Conservation (phyloP, 192 early-diverging fungal species). For the Piromyces finnis region DNA sequence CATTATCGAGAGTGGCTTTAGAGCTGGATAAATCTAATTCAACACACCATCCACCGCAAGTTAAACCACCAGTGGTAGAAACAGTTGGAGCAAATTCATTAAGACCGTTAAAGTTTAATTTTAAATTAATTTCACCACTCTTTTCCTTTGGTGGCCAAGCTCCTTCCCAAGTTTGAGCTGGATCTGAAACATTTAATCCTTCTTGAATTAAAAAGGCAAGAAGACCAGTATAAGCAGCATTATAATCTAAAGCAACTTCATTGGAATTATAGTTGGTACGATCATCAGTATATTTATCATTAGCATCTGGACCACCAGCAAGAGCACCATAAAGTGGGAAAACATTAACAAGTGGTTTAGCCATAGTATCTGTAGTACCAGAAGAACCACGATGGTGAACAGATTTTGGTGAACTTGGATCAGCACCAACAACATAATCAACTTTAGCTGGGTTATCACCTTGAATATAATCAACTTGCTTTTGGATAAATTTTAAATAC, state of each 20-base stretch:
- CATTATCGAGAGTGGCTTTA: background rate
- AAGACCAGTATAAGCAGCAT: background rate
- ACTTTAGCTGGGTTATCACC: conserved; percentile 30
- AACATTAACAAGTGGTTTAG: background rate
- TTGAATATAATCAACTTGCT: conserved; percentile 28
- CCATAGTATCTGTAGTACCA: conserved; percentile 18
- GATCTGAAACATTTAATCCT: background rate
- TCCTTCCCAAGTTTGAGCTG: background rate
- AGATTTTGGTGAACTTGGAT: conserved; percentile 32
- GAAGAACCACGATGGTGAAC: conserved; percentile 36
- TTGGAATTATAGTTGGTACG: conserved; percentile 19
- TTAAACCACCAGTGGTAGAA: background rate
- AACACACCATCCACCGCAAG: background rate
- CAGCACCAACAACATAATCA: conserved; percentile 34
- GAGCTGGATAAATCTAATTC: background rate
- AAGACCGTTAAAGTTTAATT: background rate
- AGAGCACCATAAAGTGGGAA: conserved; percentile 31
- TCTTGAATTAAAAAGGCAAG: background rate
- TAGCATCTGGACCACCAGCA: conserved; percentile 31
- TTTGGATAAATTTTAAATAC: background rate
- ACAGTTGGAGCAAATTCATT: background rate
- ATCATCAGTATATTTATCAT: conserved; percentile 23
- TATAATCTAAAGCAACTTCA: conserved; percentile 6
- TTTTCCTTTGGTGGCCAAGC: background rate
- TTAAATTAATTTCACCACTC: background rate